Evolutionary conservation across 2,329 filamentous ascomycete species (phyloP).

Genomic region (Trichoderma citrinoviride): DNA sequence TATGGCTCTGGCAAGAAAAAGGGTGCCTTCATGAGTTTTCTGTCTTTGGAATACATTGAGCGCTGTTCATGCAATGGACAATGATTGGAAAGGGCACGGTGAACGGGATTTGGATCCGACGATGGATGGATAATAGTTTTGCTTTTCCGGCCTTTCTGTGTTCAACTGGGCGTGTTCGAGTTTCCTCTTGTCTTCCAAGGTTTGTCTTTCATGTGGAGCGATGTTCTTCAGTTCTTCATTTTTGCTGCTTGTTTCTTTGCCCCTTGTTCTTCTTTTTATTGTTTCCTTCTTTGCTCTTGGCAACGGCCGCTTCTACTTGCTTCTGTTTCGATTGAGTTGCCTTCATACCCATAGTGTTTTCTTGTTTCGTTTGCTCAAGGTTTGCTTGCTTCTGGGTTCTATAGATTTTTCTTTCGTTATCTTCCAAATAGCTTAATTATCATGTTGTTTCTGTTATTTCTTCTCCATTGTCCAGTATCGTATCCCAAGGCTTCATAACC

Average conservation of each 20-base stretch:
- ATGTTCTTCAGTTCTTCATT: too few species aligned
- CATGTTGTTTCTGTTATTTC: too few species aligned
- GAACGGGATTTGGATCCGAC: not conserved
- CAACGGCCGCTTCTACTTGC: not conserved
- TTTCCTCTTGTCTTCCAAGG: not conserved
- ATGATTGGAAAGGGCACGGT: not conserved
- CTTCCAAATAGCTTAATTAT: not conserved
- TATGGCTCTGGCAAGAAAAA: not conserved
- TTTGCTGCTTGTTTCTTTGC: not conserved
- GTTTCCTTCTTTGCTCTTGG: not conserved
- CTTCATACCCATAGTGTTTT: conserved; percentile 13
- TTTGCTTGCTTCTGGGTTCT: not conserved
- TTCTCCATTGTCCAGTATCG: too few species aligned
- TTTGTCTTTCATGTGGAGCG: not conserved
- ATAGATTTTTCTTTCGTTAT: not conserved
- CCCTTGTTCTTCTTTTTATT: not conserved
- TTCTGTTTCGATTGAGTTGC: not conserved
- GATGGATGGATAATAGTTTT: too few species aligned
- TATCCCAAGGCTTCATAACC: too few species aligned
- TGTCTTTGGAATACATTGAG: not conserved
- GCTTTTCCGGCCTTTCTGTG: too few species aligned
- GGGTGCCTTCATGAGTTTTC: not conserved
- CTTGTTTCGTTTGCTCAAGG: not conserved
- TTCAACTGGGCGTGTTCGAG: not conserved
- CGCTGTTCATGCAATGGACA: not conserved